phyloP scores from a whole-genome alignment of 2,329 filamentous ascomycete species.

The Fusarium guadeloupense region DNA sequence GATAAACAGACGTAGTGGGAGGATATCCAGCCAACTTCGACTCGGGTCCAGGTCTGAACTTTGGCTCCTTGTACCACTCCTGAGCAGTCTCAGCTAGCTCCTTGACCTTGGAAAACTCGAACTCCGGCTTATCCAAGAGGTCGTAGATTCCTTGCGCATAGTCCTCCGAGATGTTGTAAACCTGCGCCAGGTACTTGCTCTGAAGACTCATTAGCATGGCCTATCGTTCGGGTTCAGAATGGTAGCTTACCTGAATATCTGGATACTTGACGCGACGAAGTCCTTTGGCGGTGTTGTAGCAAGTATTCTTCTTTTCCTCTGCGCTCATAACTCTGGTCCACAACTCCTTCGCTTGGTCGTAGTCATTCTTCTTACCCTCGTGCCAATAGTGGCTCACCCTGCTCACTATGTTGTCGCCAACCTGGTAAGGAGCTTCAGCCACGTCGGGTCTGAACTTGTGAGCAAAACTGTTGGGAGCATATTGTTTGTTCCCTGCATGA shows the following conservation, averaged over 20 bases:
- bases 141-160: conserved; percentile 1
- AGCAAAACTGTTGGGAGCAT: not conserved
- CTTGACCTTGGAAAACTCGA: conserved; percentile 1
- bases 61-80: conserved; percentile 9
- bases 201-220: not conserved
- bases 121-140: not conserved
- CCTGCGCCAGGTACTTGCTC: conserved; percentile 6
- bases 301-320: conserved; percentile 9
- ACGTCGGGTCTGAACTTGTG: conserved; percentile 5
- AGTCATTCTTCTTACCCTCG: conserved; percentile 8
- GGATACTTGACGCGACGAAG: not conserved
- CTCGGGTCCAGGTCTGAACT: not conserved
- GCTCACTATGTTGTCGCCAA: not conserved
- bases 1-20: not conserved
- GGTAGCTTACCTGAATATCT: not conserved
- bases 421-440: conserved; percentile 5
- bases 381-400: not conserved
- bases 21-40: not conserved
- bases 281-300: conserved; percentile 4
- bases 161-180: conserved; percentile 4
- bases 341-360: not conserved
- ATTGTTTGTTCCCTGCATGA: conserved; percentile 9
- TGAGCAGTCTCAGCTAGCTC: conserved; percentile 4
- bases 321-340: conserved; percentile 4
- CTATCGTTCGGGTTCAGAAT: too few relatives aligned